A percentile compares a stretch with the other conserved stretches of the same genome.
phyloP scores from a whole-genome alignment of 1,284 basidiomycete genomes.

The Fomitopsis betulina region DNA sequence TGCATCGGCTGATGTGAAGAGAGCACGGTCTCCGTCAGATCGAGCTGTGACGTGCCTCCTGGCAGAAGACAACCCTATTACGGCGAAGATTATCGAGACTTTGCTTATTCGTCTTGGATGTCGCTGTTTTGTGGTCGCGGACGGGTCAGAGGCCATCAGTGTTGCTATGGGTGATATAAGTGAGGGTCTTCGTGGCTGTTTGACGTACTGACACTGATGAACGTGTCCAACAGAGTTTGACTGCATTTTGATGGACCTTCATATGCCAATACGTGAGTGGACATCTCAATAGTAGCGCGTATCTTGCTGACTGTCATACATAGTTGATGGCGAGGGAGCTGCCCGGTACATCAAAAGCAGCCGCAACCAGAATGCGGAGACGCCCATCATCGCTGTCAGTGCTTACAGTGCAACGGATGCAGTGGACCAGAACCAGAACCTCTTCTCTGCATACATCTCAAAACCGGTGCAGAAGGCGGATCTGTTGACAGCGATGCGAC shows the following conservation, averaged over 20 bases:
- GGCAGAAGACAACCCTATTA: conserved; percentile 97
- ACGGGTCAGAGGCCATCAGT: conserved; percentile 95
- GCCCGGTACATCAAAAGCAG: conserved; percentile 93
- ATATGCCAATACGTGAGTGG: conserved; percentile 82
- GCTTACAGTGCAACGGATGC: conserved; percentile 72
- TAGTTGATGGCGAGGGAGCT: conserved; percentile 89
- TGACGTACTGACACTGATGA: conserved; percentile 4
- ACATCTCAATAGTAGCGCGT: background rate
- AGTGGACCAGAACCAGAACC: conserved; percentile 63
- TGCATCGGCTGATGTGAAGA: conserved; percentile 70
- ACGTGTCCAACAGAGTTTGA: conserved; percentile 62
- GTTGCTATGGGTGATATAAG: conserved; percentile 96
- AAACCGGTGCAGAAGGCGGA: conserved; percentile 89
- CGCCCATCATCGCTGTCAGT: conserved; percentile 90
- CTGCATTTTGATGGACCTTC: conserved; percentile 85
- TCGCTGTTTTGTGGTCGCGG: conserved; percentile 89
- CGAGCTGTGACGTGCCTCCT: conserved; percentile 87
- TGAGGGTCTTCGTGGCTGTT: conserved; percentile 39
- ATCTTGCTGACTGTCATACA: conserved; percentile 14
- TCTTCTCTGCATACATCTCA: conserved; percentile 82
- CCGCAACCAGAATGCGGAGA: conserved; percentile 85
- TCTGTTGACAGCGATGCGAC: conserved; percentile 73
- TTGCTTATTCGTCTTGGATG: conserved; percentile 90
- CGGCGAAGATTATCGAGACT: conserved; percentile 93
- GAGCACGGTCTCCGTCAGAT: conserved; percentile 67